Percentiles rank a stretch among this genome's conserved stretches.
phyloP scores from a whole-genome alignment of 108 stramenopile species.

The Craspedostauros australis region DNA sequence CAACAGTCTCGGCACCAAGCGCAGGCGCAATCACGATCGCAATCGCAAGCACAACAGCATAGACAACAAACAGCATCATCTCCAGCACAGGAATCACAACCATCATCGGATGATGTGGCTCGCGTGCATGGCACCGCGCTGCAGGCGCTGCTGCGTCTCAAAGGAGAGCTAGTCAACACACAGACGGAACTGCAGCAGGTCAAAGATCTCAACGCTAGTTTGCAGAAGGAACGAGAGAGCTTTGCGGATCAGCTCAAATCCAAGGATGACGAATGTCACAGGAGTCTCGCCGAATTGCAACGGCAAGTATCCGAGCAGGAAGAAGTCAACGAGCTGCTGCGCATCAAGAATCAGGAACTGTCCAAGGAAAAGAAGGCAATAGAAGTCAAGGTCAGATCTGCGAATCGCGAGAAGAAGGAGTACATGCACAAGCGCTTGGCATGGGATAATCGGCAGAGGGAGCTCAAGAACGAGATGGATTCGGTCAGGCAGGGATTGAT shows the following conservation, averaged over 20 bases:
- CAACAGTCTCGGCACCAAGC: too few relatives aligned
- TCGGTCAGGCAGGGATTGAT: slow-evolving; percentile 8
- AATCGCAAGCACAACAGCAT: slow-evolving; percentile 1
- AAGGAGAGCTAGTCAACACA: slow-evolving; percentile 28
- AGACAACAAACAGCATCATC: not conserved
- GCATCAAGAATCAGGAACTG: not conserved
- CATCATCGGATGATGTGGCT: too few relatives aligned
- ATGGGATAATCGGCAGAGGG: slow-evolving; percentile 22
- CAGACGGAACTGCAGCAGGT: slow-evolving; percentile 3
- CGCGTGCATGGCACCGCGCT: slow-evolving; percentile 23
- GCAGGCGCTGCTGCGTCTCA: slow-evolving; percentile 16
- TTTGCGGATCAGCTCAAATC: too few relatives aligned
- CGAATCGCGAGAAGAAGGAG: slow-evolving; percentile 17
- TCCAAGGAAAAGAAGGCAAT: slow-evolving; percentile 4
- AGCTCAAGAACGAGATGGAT: slow-evolving; percentile 18
- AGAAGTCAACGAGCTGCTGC: slow-evolving; percentile 2
- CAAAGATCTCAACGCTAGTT: not conserved
- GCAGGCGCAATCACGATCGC: too few relatives aligned
- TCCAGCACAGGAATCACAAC: too few relatives aligned
- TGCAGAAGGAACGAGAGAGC: too few relatives aligned
- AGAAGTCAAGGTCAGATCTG: slow-evolving; percentile 8
- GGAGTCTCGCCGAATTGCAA: not conserved
- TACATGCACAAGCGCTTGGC: slow-evolving; percentile 19
- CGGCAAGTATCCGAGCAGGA: not conserved
- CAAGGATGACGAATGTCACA: too few relatives aligned